Evolutionary conservation across 2,329 filamentous ascomycete species (phyloP).

Genomic region (Fusarium sp.): DNA sequence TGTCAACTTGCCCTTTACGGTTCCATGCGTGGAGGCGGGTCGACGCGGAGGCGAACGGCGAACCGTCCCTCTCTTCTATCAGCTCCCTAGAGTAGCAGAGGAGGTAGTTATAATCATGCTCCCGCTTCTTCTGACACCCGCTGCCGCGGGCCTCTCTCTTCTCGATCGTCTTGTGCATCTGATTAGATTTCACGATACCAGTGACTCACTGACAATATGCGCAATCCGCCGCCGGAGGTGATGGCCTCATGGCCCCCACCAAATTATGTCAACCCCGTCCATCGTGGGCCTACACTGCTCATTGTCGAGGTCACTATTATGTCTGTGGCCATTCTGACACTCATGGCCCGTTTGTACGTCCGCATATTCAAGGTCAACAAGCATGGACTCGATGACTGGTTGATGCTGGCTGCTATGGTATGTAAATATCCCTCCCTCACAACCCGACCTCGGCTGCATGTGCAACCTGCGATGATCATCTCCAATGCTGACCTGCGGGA

Average conservation of each 20-base stretch:
- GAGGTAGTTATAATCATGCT: slow-evolving; percentile 30
- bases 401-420: slow-evolving; percentile 52
- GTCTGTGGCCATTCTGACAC: slow-evolving; percentile 45
- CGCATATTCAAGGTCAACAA: slow-evolving; percentile 45
- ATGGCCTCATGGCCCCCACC: slow-evolving; percentile 49
- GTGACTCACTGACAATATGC: slow-evolving; percentile 39
- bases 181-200: background rate
- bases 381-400: slow-evolving; percentile 51
- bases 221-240: slow-evolving; percentile 48
- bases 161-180: slow-evolving; percentile 1
- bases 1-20: slow-evolving; percentile 9
- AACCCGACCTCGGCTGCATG: slow-evolving; percentile 18
- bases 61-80: background rate
- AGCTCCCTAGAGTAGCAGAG: slow-evolving; percentile 6
- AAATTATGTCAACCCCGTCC: slow-evolving; percentile 49
- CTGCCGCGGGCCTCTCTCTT: slow-evolving; percentile 47
- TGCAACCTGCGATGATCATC: background rate
- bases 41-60: slow-evolving; percentile 22
- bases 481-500: slow-evolving; percentile 17
- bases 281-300: slow-evolving; percentile 48
- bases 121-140: slow-evolving; percentile 10
- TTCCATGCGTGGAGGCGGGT: slow-evolving; percentile 31
- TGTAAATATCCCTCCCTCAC: slow-evolving; percentile 5
- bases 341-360: slow-evolving; percentile 50
- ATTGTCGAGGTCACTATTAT: slow-evolving; percentile 49